Evolutionary conservation across 129 eudicot species (phyloP).

Genomic region (Artemisia argyi): DNA sequence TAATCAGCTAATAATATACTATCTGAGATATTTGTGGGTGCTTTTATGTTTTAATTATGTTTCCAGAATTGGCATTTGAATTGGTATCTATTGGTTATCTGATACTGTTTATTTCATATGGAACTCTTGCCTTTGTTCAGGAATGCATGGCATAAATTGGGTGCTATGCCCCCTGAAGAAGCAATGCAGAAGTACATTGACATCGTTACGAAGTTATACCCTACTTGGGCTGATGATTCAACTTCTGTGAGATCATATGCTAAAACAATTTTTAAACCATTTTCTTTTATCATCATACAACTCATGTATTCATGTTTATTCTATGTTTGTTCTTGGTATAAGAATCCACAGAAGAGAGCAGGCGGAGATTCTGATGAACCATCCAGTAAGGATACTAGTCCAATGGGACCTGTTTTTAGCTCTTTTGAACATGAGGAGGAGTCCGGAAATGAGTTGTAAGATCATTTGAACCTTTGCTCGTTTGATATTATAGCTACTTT

Average conservation of each 20-base stretch:
- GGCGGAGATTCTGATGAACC: conserved; percentile 38
- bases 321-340: conserved; percentile 18
- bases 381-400: conserved; percentile 46
- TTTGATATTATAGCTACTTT: not conserved
- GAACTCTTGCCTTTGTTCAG: conserved; percentile 25
- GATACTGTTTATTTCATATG: not conserved
- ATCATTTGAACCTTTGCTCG: conserved; percentile 20
- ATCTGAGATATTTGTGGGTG: not conserved
- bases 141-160: conserved; percentile 94
- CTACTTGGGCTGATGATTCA: conserved; percentile 70
- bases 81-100: conserved; percentile 12
- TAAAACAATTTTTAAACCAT: not conserved
- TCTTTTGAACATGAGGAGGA: conserved; percentile 62
- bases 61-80: not conserved
- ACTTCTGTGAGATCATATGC: conserved; percentile 47
- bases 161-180: conserved; percentile 89
- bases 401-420: conserved; percentile 95
- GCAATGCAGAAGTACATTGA: conserved; percentile 90
- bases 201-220: conserved; percentile 66
- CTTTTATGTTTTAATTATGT: not conserved
- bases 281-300: conserved; percentile 1
- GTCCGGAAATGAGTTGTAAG: conserved; percentile 74
- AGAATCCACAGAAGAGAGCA: conserved; percentile 49
- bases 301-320: not conserved
- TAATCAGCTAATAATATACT: no score